Conservation (phyloP, 371 early-diverging fungal genomes). For the Encephalitozoon cuniculi region DNA sequence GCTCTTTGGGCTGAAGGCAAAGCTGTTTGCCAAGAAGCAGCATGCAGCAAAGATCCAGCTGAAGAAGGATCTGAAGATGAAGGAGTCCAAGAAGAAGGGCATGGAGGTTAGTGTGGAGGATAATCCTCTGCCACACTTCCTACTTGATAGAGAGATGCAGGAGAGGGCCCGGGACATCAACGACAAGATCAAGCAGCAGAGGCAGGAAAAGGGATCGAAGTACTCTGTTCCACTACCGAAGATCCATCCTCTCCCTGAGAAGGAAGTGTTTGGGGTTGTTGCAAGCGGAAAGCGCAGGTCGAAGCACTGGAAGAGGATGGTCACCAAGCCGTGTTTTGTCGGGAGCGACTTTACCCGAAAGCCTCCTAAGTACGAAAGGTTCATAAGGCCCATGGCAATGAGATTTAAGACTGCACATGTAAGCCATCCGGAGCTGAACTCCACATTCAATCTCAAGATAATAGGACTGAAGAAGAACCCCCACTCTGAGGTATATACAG, state of each 20-base stretch:
- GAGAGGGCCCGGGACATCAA: conserved; percentile 81
- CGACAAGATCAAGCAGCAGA: conserved; percentile 97
- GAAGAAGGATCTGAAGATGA: conserved; percentile 79
- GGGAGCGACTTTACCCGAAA: conserved; percentile 96
- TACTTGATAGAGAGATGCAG: conserved; percentile 89
- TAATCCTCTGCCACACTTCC: conserved; percentile 90
- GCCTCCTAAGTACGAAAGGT: conserved; percentile 98
- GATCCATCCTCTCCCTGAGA: conserved; percentile 94
- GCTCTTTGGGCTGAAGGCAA: conserved; percentile 93
- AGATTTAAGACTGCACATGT: conserved; percentile 98
- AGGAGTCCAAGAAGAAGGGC: conserved; percentile 85
- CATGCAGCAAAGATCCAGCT: conserved; percentile 97
- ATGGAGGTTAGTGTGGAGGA: conserved; percentile 72
- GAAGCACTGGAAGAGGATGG: conserved; percentile 97
- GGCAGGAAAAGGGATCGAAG: conserved; percentile 97
- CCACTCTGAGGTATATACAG: conserved; percentile 85
- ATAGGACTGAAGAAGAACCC: conserved; percentile 99
- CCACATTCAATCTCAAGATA: conserved; percentile 93
- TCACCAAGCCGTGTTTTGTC: conserved; percentile 97
- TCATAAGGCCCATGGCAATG: conserved; percentile 94
- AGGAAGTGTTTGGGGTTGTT: conserved; percentile 94
- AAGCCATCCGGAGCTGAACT: conserved; percentile 92
- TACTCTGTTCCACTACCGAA: conserved; percentile 92
- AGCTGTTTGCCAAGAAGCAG: conserved; percentile 93
- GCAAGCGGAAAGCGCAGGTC: conserved; percentile 82